Evolutionary conservation across 441 rosid species (phyloP).

Genomic region (Melastoma candidum): DNA sequence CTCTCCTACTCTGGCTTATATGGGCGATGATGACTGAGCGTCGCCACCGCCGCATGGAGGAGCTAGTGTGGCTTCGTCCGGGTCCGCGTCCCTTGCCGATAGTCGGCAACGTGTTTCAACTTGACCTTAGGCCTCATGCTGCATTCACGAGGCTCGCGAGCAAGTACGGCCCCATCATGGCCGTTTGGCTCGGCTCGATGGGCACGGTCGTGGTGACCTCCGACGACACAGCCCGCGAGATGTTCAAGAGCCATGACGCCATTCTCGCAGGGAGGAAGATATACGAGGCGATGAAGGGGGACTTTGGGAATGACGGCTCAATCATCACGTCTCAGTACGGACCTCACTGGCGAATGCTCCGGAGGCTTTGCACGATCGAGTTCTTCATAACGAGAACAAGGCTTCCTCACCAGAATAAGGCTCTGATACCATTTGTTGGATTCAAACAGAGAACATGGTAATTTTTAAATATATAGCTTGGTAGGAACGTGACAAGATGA

Average conservation of each 20-base stretch:
- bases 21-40: slow-evolving; percentile 32
- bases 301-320: slow-evolving; percentile 41
- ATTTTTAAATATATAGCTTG: too few species aligned
- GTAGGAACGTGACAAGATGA: too few species aligned
- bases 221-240: slow-evolving; percentile 40
- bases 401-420: slow-evolving; percentile 35
- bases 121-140: slow-evolving; percentile 40
- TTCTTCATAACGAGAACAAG: slow-evolving; percentile 43
- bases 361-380: slow-evolving; percentile 48
- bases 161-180: slow-evolving; percentile 56
- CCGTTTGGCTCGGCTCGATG: slow-evolving; percentile 61
- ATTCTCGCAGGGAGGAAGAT: slow-evolving; percentile 58
- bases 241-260: slow-evolving; percentile 62
- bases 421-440: slow-evolving; percentile 16
- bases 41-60: slow-evolving; percentile 24
- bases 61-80: slow-evolving; percentile 39
- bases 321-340: slow-evolving; percentile 68
- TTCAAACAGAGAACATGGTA: too few species aligned
- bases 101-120: slow-evolving; percentile 51
- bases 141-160: slow-evolving; percentile 37
- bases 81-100: slow-evolving; percentile 61
- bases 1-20: slow-evolving; percentile 26
- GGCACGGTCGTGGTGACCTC: slow-evolving; percentile 62
- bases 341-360: slow-evolving; percentile 57
- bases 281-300: slow-evolving; percentile 66